These are phyloP conservation scores for Beauveria medogensis DNA, from an alignment of 2,329 filamentous ascomycete genomes.

Conservation along the genomic window DNA sequence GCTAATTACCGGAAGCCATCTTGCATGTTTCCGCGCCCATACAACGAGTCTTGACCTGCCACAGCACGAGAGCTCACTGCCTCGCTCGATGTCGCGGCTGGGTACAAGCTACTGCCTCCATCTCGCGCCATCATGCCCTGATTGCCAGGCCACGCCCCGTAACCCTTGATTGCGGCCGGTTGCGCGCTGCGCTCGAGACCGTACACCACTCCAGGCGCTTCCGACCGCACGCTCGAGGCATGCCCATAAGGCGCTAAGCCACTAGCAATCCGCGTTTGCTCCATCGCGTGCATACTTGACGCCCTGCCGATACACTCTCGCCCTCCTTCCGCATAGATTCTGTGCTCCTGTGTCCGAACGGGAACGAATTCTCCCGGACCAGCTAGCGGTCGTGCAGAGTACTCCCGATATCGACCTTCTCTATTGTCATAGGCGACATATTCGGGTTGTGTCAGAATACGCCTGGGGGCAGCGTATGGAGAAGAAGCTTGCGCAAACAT, in stretches of 20 bases:
- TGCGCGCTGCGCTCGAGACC: not conserved
- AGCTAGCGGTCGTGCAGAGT: constrained; percentile 41
- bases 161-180: not conserved
- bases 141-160: not conserved
- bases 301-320: constrained; percentile 48
- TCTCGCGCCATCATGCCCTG: not conserved
- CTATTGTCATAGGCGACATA: constrained; percentile 43
- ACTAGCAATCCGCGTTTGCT: constrained; percentile 34
- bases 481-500: constrained; percentile 47
- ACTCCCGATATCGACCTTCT: constrained; percentile 49
- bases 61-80: not conserved
- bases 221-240: constrained; percentile 35
- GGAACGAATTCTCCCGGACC: constrained; percentile 39
- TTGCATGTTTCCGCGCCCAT: constrained; percentile 1
- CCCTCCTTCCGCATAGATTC: constrained; percentile 37
- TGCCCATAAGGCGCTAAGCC: constrained; percentile 32
- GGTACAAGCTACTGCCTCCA: not conserved
- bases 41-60: not conserved
- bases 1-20: not conserved
- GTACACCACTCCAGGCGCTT: constrained; percentile 15
- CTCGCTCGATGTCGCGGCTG: not conserved
- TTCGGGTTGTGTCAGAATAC: constrained; percentile 57
- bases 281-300: constrained; percentile 49
- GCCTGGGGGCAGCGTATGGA: constrained; percentile 39
- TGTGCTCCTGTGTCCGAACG: constrained; percentile 35